Conservation (phyloP, 1,284 basidiomycete genomes). For the Ustilago bromivora region DNA sequence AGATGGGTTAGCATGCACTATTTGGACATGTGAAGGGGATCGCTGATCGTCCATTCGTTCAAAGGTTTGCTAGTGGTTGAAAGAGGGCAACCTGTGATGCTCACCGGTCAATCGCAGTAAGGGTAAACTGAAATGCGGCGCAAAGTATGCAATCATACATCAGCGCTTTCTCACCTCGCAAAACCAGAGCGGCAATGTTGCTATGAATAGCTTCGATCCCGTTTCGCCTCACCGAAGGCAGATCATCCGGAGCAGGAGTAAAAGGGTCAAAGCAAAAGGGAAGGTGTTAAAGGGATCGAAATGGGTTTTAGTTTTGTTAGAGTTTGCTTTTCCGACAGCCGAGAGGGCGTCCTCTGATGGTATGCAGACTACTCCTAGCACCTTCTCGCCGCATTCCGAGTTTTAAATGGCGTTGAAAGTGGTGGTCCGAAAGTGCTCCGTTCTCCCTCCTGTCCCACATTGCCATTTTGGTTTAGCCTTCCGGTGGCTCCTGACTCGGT, state of each 20-base stretch:
- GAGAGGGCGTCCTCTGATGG: background rate
- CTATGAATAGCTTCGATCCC: background rate
- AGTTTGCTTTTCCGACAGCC: background rate
- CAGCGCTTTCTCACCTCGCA: no score
- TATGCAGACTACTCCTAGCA: no score
- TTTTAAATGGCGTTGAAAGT: slow-evolving; percentile 11
- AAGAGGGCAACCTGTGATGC: background rate
- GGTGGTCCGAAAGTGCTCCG: slow-evolving; percentile 20
- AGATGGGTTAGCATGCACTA: background rate
- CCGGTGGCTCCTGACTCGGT: background rate
- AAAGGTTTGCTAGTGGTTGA: background rate
- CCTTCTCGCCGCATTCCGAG: background rate
- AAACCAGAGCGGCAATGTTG: background rate
- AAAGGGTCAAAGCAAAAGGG: background rate
- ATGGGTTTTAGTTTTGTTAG: no score
- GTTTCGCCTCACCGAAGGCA: background rate
- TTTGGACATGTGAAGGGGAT: background rate
- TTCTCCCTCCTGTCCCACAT: slow-evolving; percentile 10
- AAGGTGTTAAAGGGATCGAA: background rate
- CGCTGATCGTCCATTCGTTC: slow-evolving; percentile 6
- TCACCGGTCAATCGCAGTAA: background rate
- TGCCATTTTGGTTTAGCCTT: slow-evolving; percentile 6
- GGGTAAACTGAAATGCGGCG: background rate
- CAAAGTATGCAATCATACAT: background rate
- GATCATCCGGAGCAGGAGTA: background rate